A percentile compares a stretch with the other conserved stretches of the same genome.
Evolutionary conservation across 805 yeast species (phyloP).

Genomic region (Yarrowia deformans): DNA sequence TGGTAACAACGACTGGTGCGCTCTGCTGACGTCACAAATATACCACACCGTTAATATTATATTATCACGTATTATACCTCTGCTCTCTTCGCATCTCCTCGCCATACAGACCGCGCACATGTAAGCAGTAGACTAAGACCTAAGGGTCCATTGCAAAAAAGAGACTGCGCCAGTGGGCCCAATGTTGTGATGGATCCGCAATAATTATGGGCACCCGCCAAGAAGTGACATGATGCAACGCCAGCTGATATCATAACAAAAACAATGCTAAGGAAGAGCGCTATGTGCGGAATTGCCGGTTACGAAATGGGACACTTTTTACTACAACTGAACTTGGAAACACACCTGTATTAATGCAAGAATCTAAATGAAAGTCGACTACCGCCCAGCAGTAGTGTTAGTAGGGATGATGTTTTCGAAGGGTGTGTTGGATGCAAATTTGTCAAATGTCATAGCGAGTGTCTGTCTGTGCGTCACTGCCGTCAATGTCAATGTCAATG

Average conservation of each 20-base stretch:
- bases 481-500: constrained; percentile 21
- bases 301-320: no score
- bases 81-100: not conserved
- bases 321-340: not conserved
- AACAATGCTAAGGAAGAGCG: not conserved
- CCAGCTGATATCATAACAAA: not conserved
- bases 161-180: not conserved
- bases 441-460: not conserved
- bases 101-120: not conserved
- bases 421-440: constrained; percentile 21
- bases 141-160: not conserved
- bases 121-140: not conserved
- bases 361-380: constrained; percentile 38
- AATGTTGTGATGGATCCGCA: no score
- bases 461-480: no score
- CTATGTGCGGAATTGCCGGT: not conserved
- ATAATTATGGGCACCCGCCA: not conserved
- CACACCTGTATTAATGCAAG: constrained; percentile 39
- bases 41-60: not conserved
- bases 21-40: not conserved
- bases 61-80: not conserved
- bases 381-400: constrained; percentile 39
- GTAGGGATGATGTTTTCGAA: constrained; percentile 24
- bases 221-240: not conserved
- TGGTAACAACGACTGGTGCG: no score